Conservation (phyloP, 306 rosid genomes). For the Sindora glabra region DNA sequence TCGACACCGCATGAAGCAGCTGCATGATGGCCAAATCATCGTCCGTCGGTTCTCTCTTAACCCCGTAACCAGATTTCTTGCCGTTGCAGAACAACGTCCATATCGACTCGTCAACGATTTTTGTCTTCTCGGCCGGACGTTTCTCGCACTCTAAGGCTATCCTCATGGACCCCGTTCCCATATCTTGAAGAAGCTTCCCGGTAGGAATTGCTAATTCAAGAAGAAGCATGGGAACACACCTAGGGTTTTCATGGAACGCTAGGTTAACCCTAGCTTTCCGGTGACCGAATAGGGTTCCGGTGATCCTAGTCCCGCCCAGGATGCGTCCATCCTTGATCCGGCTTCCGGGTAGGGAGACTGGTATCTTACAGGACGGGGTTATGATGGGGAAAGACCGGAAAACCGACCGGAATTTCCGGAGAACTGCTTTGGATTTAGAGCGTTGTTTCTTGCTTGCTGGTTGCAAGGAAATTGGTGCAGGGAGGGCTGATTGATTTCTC, state of each 20-base stretch:
- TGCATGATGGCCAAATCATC: slow-evolving; percentile 73
- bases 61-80: slow-evolving; percentile 68
- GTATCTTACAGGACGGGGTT: slow-evolving; percentile 54
- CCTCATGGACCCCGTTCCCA: slow-evolving; percentile 62
- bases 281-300: slow-evolving; percentile 70
- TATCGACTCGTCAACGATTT: slow-evolving; percentile 58
- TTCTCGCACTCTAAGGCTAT: slow-evolving; percentile 79
- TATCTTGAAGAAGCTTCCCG: slow-evolving; percentile 58
- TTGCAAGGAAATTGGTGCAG: slow-evolving; percentile 36
- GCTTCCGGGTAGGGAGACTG: slow-evolving; percentile 4
- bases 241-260: slow-evolving; percentile 64
- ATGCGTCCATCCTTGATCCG: slow-evolving; percentile 26
- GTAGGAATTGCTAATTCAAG: slow-evolving; percentile 66
- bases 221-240: slow-evolving; percentile 45
- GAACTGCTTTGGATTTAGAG: slow-evolving; percentile 29
- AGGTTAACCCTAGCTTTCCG: slow-evolving; percentile 57
- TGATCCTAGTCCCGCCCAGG: slow-evolving; percentile 52
- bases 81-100: slow-evolving; percentile 80
- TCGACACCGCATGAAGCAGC: slow-evolving; percentile 48
- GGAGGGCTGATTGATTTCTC: neutral
- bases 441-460: slow-evolving; percentile 40
- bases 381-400: slow-evolving; percentile 74
- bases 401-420: slow-evolving; percentile 34
- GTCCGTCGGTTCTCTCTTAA: slow-evolving; percentile 57
- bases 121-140: slow-evolving; percentile 35